Conservation (phyloP, 495 filamentous ascomycete genomes). For the Sordaria brevicollis region DNA sequence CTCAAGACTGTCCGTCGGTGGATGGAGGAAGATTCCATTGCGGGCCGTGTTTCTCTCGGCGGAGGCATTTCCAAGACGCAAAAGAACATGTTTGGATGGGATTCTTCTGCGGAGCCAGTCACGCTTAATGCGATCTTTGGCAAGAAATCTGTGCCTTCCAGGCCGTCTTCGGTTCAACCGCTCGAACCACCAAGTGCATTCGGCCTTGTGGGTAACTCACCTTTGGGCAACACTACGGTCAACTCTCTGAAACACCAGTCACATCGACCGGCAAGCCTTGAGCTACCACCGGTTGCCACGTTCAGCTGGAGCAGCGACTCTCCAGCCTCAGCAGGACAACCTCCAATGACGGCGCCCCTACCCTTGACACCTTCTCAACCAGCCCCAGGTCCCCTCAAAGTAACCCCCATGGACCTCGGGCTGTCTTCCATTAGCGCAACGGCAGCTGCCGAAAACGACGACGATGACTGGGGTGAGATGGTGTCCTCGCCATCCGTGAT, state of each 20-base stretch:
- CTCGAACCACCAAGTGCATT: background rate
- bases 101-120: conserved; percentile 36
- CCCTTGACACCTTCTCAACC: background rate
- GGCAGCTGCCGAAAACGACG: conserved; percentile 24
- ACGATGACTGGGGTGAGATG: conserved; percentile 48
- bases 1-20: conserved; percentile 47
- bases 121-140: conserved; percentile 36
- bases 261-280: conserved; percentile 10
- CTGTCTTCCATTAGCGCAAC: background rate
- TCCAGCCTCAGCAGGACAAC: background rate
- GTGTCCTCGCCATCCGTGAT: conserved; percentile 32
- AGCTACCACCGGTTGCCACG: conserved; percentile 13
- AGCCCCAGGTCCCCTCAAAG: background rate
- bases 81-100: conserved; percentile 44
- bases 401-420: background rate
- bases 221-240: conserved; percentile 1
- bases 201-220: background rate
- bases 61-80: conserved; percentile 29
- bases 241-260: conserved; percentile 1
- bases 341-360: background rate
- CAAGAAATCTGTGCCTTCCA: conserved; percentile 15
- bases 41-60: conserved; percentile 38
- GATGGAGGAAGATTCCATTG: conserved; percentile 49
- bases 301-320: conserved; percentile 28
- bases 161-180: conserved; percentile 14